These are phyloP conservation scores for Taphrina flavorubra DNA, from an alignment of 1,139 yeast genomes.

Conservation along the genomic window DNA sequence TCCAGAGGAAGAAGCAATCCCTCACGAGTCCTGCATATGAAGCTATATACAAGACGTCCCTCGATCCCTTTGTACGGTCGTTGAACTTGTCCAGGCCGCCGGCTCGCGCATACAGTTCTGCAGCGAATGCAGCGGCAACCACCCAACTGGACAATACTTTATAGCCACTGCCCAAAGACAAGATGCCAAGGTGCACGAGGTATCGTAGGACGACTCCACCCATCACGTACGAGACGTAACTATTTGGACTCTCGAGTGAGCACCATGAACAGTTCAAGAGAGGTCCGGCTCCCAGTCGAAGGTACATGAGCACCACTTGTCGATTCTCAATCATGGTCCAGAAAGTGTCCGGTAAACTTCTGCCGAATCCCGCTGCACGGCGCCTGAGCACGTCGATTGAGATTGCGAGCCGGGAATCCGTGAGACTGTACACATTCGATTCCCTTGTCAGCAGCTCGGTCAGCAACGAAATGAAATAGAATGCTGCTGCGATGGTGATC, in stretches of 20 bases:
- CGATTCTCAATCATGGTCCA: conserved; percentile 26
- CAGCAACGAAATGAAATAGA: background rate
- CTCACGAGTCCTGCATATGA: conserved; percentile 16
- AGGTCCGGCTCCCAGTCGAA: conserved; percentile 25
- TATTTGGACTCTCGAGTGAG: conserved; percentile 12
- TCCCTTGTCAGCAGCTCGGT: conserved; percentile 2
- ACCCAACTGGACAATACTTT: conserved; percentile 2
- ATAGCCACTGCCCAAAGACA: conserved; percentile 14
- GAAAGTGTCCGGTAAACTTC: background rate
- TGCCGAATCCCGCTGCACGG: conserved; percentile 10
- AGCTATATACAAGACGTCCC: conserved; percentile 21
- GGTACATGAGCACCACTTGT: conserved; percentile 8
- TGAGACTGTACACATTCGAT: conserved; percentile 12
- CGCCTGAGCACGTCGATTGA: conserved; percentile 15
- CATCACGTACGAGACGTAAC: conserved; percentile 14
- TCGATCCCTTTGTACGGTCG: conserved; percentile 6
- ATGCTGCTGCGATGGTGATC: background rate
- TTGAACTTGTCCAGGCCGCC: conserved; percentile 33
- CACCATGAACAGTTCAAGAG: conserved; percentile 31
- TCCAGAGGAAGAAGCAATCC: conserved; percentile 21
- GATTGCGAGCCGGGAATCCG: conserved; percentile 30
- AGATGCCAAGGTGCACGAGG: conserved; percentile 2
- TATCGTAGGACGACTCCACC: conserved; percentile 18
- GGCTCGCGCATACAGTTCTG: conserved; percentile 19
- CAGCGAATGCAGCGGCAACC: conserved; percentile 5